A percentile compares a stretch with the other conserved stretches of the same genome.
These are phyloP conservation scores for Alopecurus myosuroides DNA, from an alignment of 176 grass and related monocot species.

Conservation along the genomic window DNA sequence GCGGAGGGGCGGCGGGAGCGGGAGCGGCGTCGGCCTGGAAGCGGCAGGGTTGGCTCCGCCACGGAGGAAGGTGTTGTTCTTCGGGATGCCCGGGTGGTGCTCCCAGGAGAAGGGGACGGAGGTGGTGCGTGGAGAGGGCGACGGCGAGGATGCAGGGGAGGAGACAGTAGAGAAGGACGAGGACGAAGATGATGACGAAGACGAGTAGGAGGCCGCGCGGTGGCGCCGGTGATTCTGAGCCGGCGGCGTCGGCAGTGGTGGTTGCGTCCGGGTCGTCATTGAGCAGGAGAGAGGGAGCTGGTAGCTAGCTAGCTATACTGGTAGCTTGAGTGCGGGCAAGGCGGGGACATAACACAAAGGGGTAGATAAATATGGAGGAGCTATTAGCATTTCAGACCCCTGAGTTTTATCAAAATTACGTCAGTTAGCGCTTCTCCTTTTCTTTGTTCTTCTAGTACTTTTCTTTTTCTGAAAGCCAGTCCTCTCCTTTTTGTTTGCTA, in stretches of 20 bases:
- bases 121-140: slow-evolving; percentile 25
- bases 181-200: background rate
- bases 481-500: background rate
- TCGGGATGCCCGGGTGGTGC: slow-evolving; percentile 84
- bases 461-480: too few relatives aligned
- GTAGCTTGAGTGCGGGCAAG: slow-evolving; percentile 11
- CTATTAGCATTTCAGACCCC: background rate
- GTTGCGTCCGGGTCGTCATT: slow-evolving; percentile 35
- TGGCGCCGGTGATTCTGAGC: slow-evolving; percentile 32
- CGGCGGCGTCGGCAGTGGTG: slow-evolving; percentile 13
- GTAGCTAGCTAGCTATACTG: background rate
- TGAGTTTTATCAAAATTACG: accelerated
- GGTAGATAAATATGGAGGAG: slow-evolving; percentile 30
- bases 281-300: background rate
- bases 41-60: background rate
- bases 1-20: slow-evolving; percentile 19
- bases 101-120: slow-evolving; percentile 99
- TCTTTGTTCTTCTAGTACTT: too few relatives aligned
- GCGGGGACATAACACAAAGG: slow-evolving; percentile 17
- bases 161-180: slow-evolving; percentile 28
- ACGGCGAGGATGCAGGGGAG: slow-evolving; percentile 28
- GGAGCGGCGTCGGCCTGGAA: slow-evolving; percentile 19
- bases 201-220: background rate
- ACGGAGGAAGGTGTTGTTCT: slow-evolving; percentile 15
- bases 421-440: background rate